phyloP scores from a whole-genome alignment of 257 asterid genomes.

The Solanum chmielewskii region DNA sequence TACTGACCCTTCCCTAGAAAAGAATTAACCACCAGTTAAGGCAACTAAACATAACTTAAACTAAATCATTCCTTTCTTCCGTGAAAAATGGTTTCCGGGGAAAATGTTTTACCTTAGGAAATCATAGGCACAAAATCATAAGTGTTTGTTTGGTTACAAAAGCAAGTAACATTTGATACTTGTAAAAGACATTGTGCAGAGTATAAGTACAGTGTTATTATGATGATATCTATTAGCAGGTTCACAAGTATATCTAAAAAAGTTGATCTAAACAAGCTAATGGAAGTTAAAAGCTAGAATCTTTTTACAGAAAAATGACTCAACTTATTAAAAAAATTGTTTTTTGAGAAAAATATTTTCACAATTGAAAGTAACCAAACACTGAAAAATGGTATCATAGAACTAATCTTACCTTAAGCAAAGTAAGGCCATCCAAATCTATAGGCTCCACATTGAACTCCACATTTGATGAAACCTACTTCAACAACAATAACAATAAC shows the following conservation, averaged over 20 bases:
- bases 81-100: background rate
- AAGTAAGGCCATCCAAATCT: constrained; percentile 52
- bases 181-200: background rate
- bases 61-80: background rate
- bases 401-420: constrained; percentile 47
- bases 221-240: background rate
- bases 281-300: background rate
- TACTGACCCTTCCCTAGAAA: constrained; percentile 81
- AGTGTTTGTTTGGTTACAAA: background rate
- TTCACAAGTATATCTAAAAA: background rate
- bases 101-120: background rate
- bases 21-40: background rate
- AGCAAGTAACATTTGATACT: background rate
- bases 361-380: background rate
- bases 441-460: constrained; percentile 55
- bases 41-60: background rate
- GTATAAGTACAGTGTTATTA: background rate
- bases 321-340: background rate
- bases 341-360: too few species aligned
- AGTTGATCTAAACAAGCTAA: background rate
- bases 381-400: background rate
- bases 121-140: background rate
- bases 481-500: background rate
- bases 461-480: constrained; percentile 40
- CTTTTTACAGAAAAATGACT: background rate